Conservation (phyloP, 2,329 filamentous ascomycete genomes). For the Leptographium procerum region DNA sequence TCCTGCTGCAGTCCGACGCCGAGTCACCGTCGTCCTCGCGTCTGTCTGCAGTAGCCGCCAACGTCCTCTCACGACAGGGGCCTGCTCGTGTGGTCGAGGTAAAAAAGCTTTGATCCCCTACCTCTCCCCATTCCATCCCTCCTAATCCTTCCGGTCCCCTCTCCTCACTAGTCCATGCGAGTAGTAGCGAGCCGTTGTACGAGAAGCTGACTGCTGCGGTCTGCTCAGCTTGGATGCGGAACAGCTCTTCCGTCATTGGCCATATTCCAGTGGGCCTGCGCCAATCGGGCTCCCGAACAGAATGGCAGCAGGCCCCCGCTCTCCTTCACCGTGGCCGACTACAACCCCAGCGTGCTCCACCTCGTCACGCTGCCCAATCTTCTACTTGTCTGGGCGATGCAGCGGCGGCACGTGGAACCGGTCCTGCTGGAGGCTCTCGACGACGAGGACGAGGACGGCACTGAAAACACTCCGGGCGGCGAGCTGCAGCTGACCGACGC, state of each 20-base stretch:
- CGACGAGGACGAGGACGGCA: constrained; percentile 47
- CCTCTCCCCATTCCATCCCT: not conserved
- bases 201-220: not conserved
- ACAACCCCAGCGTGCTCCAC: constrained; percentile 66
- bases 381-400: constrained; percentile 55
- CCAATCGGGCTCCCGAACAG: not conserved
- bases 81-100: constrained; percentile 43
- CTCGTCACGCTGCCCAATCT: constrained; percentile 73
- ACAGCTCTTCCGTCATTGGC: constrained; percentile 63
- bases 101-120: constrained; percentile 14
- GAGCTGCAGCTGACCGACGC: constrained; percentile 54
- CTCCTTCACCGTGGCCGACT: constrained; percentile 61
- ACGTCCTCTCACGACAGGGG: constrained; percentile 16
- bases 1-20: constrained; percentile 34
- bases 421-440: constrained; percentile 32
- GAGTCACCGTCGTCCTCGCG: constrained; percentile 18
- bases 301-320: constrained; percentile 24
- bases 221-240: constrained; percentile 61
- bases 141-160: not conserved
- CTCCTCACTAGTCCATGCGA: too few species aligned
- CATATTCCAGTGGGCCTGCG: constrained; percentile 50
- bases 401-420: constrained; percentile 22
- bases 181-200: too few species aligned
- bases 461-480: constrained; percentile 39
- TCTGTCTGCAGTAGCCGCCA: constrained; percentile 4